Evolutionary conservation across 345 rosid species (phyloP), one percentile per base, ranked within the genome.

Genomic region (Lumnitzera racemosa): DNA sequence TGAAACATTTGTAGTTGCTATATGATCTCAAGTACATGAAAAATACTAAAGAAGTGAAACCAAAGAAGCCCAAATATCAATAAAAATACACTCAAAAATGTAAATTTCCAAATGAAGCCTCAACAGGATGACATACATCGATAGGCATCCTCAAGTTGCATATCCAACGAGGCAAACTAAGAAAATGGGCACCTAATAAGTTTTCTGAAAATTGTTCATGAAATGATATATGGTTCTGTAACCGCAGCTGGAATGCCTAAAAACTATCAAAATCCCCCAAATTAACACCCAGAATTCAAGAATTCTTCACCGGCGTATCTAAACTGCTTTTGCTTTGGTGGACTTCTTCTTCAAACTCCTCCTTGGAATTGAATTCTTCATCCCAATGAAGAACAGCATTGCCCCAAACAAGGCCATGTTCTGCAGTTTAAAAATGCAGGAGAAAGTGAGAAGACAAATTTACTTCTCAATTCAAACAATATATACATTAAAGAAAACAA

Each of bases 401-500:
- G 98, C 96, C 49, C 96, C 96, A n/a, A 78, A 85, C 46, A 84
- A 85, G 11, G 96, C 96, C 74, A 89, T 77, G 46, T 78, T 73
- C 97, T 92, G 81, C 73, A 47, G 63, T 43, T 27, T 27, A 27
- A 27, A 27, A 1, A 5, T 27, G 31, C 3, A 27, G 31, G 31
- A 27, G 63, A 48, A 41, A 70, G 51, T 59, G 54, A 15, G 57
- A 36, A 57, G 29, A 47, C 53, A 59, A 57, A 15, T 51, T 53
- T 55, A 17, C 11, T 43, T n/a, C 16, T 15, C 49, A 12, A 27
- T 20, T 36, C 16, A n/a, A 49, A 43, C 6, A 36, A 63, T 13
- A 54, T 55, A 5, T n/a, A 54, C 24, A 58, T 27, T 50, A 49
- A 55, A 52, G 61, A 17, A 5, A 52, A 29, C 16, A 11, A 11